Percentiles rank a stretch among this genome's conserved stretches.
These are phyloP conservation scores for Ceriops decandra DNA, from an alignment of 345 rosid species.

Conservation along the genomic window DNA sequence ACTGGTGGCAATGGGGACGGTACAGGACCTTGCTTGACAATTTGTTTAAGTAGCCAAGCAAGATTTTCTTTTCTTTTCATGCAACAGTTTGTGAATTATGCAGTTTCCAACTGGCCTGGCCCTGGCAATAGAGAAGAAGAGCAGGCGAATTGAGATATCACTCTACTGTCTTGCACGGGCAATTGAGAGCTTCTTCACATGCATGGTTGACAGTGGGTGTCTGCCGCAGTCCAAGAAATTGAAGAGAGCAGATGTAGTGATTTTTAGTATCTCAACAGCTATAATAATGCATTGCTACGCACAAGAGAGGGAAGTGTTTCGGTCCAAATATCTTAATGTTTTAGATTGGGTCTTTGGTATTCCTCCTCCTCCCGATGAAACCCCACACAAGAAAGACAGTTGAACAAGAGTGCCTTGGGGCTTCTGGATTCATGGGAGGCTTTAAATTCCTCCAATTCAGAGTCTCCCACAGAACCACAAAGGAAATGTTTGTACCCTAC, in stretches of 20 bases:
- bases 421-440: not conserved
- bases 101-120: slow-evolving; percentile 90
- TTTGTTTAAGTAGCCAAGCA: not conserved
- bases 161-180: slow-evolving; percentile 97
- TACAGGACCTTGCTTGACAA: slow-evolving; percentile 20
- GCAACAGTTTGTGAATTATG: slow-evolving; percentile 4
- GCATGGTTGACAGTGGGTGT: slow-evolving; percentile 64
- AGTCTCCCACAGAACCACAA: not conserved
- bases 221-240: slow-evolving; percentile 48
- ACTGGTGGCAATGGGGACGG: slow-evolving; percentile 79
- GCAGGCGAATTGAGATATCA: slow-evolving; percentile 87
- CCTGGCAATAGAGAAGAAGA: slow-evolving; percentile 84
- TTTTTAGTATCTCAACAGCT: slow-evolving; percentile 83
- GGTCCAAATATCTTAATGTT: slow-evolving; percentile 87
- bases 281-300: slow-evolving; percentile 96
- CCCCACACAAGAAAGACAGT: slow-evolving; percentile 39
- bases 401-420: not conserved
- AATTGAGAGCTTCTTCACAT: slow-evolving; percentile 84
- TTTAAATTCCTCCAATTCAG: not conserved
- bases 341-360: slow-evolving; percentile 96
- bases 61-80: not conserved
- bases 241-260: slow-evolving; percentile 74
- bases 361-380: slow-evolving; percentile 61
- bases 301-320: slow-evolving; percentile 83
- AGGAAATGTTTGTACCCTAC: not conserved